Evolutionary conservation across 1,139 yeast species (phyloP).

Genomic region (Blastobotrys capitulatus): DNA sequence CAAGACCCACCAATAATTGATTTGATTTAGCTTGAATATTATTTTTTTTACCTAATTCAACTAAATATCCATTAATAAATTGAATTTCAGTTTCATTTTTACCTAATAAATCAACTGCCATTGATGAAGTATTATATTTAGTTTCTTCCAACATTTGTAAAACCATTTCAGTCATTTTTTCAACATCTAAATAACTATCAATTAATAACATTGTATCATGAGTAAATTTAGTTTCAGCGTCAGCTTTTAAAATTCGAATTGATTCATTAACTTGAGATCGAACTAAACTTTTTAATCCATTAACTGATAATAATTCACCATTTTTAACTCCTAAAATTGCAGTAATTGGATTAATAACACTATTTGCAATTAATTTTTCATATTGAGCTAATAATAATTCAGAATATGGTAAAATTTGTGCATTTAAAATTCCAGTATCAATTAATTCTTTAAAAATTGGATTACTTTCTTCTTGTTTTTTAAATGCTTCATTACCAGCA

Average conservation of each 20-base stretch:
- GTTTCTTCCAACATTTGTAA: slow-evolving; percentile 43
- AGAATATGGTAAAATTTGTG: slow-evolving; percentile 44
- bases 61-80: slow-evolving; percentile 71
- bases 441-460: slow-evolving; percentile 7
- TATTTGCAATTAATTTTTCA: slow-evolving; percentile 69
- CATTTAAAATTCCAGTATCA: slow-evolving; percentile 33
- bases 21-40: slow-evolving; percentile 44
- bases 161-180: slow-evolving; percentile 45
- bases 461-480: background rate
- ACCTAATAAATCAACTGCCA: slow-evolving; percentile 74
- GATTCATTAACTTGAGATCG: slow-evolving; percentile 28
- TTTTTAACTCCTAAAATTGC: slow-evolving; percentile 65
- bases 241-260: slow-evolving; percentile 25
- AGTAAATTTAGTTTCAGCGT: slow-evolving; percentile 27
- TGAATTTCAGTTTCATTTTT: slow-evolving; percentile 68
- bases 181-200: slow-evolving; percentile 37
- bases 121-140: slow-evolving; percentile 67
- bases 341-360: slow-evolving; percentile 71
- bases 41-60: slow-evolving; percentile 44
- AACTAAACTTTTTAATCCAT: slow-evolving; percentile 15
- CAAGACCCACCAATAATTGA: slow-evolving; percentile 42
- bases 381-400: slow-evolving; percentile 59
- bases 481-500: background rate
- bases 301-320: slow-evolving; percentile 49
- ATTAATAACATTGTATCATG: slow-evolving; percentile 18